phyloP scores from a whole-genome alignment of 148 eudicot species.

The Cornus kousa region DNA sequence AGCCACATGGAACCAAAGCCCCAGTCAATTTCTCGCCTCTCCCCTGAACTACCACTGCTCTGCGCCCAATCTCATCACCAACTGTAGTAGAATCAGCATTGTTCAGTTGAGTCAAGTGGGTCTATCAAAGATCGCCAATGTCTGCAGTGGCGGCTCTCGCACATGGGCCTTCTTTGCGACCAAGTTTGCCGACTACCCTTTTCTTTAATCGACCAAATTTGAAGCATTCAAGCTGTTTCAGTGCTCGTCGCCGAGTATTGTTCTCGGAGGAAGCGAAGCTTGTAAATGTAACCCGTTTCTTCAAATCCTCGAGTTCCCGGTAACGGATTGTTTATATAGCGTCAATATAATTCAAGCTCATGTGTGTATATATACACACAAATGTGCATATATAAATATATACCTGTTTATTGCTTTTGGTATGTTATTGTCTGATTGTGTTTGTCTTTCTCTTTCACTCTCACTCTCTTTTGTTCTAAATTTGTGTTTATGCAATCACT shows the following conservation, averaged over 20 bases:
- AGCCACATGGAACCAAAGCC: background rate
- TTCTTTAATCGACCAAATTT: background rate
- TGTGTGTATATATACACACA: too few species aligned
- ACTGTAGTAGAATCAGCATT: background rate
- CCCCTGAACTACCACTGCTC: background rate
- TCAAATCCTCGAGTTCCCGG: constrained; percentile 9
- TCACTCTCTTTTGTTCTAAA: too few species aligned
- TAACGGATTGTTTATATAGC: background rate
- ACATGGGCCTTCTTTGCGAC: background rate
- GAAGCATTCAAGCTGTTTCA: background rate
- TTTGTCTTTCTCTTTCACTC: too few species aligned
- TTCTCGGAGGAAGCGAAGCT: background rate
- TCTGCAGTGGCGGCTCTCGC: constrained; percentile 20
- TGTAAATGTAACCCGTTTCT: background rate
- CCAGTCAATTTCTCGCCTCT: background rate
- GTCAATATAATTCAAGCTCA: background rate
- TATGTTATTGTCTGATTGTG: background rate
- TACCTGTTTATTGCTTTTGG: background rate
- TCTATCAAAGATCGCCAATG: background rate
- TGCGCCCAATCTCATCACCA: background rate
- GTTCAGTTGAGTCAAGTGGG: background rate
- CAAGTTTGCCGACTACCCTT: background rate
- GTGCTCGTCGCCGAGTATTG: background rate
- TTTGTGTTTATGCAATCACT: too few species aligned
- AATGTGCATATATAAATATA: too few species aligned